Base-by-base conservation (phyloP, 768 basidiomycete species). In the Tricholoma sp. region DNA sequence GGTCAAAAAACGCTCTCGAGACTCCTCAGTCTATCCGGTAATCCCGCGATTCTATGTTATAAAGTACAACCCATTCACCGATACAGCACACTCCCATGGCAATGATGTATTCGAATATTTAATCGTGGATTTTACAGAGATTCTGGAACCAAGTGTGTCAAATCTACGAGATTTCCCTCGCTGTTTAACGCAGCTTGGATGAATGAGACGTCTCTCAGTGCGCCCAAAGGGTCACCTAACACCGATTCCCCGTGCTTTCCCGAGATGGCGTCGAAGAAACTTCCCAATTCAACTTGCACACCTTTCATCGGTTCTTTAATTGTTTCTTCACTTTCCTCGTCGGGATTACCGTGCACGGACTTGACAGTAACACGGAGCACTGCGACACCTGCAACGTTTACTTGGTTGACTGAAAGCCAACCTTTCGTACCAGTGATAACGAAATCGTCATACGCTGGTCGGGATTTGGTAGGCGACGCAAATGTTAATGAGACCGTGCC, bases 161-260 rank as follows among this genome's bases (percentile, higher is more conserved):
- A 71, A 68, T 88, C 82, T 2, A 92, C 76, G 35, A 79, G 67
- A 57, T 74, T 64, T 5, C 89, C 89, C 18, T 79, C 71, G 62
- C 86, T 87, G 35, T 80, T 85, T 74, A 94, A 72, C 27, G 81
- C 82, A 24, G 88, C 91, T 72, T 95, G 78, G 58, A 95, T 86
- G 63, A 92, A 75, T 24, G 87, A 89, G 27, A 94, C 83, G 67
- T 94, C 92, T 59, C 73, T 73, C 59, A 95, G 69, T 29, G 90
- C 83, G 16, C 74, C 81, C 34, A 76, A 68, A 24, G 88, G 86
- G 60, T 82, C 78, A 12, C 88, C 89, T 18, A 85, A 50, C 4
- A 64, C 67, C 59, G 69, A 58, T 19, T 64, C 80, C 59, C 83
- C 82, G 29, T 80, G 75, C 53, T 75, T 75, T 6, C 82, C 81